phyloP scores from a whole-genome alignment of 1,284 basidiomycete genomes.

The Naganishia liquefaciens region DNA sequence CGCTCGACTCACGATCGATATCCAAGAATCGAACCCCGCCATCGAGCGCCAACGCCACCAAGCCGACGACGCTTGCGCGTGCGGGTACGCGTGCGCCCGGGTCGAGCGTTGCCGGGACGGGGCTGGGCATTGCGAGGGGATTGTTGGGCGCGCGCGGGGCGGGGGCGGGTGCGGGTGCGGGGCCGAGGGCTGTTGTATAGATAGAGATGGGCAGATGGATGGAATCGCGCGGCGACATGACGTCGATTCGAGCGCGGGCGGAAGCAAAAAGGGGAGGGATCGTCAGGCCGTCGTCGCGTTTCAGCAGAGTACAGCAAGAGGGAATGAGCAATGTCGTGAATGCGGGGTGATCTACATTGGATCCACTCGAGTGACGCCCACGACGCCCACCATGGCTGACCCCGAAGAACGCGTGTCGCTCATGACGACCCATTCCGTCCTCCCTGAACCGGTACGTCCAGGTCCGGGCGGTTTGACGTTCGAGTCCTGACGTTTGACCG shows the following conservation, averaged over 20 bases:
- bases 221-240: not conserved
- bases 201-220: too few species aligned
- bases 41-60: slow-evolving; percentile 20
- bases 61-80: slow-evolving; percentile 12
- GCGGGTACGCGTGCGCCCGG: slow-evolving; percentile 18
- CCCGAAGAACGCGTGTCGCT: slow-evolving; percentile 19
- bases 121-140: slow-evolving; percentile 14
- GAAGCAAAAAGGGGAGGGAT: too few species aligned
- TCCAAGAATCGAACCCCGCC: slow-evolving; percentile 17
- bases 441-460: slow-evolving; percentile 43
- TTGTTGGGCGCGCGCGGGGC: too few species aligned
- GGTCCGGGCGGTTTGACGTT: not conserved
- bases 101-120: slow-evolving; percentile 12
- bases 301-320: too few species aligned
- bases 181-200: slow-evolving; percentile 5
- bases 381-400: slow-evolving; percentile 9
- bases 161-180: not conserved
- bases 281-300: too few species aligned
- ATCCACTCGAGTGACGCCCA: too few species aligned
- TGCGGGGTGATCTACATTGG: too few species aligned
- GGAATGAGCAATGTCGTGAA: too few species aligned
- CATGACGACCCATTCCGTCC: slow-evolving; percentile 33
- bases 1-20: slow-evolving; percentile 6
- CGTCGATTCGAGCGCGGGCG: too few species aligned
- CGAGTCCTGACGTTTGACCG: slow-evolving; percentile 11